Percentiles rank a stretch among this genome's conserved stretches.
These are phyloP conservation scores for Fusarium anguioides DNA, from an alignment of 2,329 filamentous ascomycete genomes.

Conservation along the genomic window DNA sequence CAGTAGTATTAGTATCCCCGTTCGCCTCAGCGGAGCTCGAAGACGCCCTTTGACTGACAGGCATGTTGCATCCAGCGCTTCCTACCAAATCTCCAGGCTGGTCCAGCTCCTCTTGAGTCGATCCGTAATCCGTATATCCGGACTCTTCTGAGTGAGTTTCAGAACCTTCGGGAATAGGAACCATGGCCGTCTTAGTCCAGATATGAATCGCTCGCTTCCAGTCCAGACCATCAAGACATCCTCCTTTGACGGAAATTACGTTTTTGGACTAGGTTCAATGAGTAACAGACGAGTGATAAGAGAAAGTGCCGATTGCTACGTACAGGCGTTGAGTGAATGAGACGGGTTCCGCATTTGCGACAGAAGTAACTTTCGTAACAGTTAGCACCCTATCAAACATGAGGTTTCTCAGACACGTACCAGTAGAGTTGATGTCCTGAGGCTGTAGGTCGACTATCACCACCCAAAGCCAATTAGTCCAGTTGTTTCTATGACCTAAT, in stretches of 20 bases:
- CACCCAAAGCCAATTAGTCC: constrained; percentile 5
- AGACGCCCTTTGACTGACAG: neutral
- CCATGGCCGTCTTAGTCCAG: constrained; percentile 74
- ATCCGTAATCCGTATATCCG: constrained; percentile 55
- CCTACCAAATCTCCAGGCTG: constrained; percentile 56
- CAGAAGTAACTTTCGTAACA: constrained; percentile 67
- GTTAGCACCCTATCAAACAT: constrained; percentile 8
- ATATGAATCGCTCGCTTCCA: constrained; percentile 72
- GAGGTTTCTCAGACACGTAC: constrained; percentile 49
- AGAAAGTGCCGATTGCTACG: constrained; percentile 36
- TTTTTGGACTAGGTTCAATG: constrained; percentile 60
- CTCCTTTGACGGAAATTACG: constrained; percentile 73
- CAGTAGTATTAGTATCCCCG: neutral
- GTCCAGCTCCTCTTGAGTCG: constrained; percentile 59
- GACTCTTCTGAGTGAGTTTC: constrained; percentile 68
- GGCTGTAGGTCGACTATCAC: constrained; percentile 63
- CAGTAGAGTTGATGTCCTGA: constrained; percentile 69
- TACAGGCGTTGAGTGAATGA: constrained; percentile 71
- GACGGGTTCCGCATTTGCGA: constrained; percentile 71
- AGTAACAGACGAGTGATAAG: constrained; percentile 3
- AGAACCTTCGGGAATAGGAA: constrained; percentile 73
- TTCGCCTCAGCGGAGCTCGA: constrained; percentile 18
- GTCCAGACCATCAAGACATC: constrained; percentile 72
- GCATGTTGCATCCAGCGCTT: constrained; percentile 46
- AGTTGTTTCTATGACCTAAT: neutral